A percentile compares a stretch with the other conserved stretches of the same genome.
These are phyloP conservation scores for Lasiosphaeriaceae sp. DNA, from an alignment of 495 filamentous ascomycete genomes.

Conservation along the genomic window DNA sequence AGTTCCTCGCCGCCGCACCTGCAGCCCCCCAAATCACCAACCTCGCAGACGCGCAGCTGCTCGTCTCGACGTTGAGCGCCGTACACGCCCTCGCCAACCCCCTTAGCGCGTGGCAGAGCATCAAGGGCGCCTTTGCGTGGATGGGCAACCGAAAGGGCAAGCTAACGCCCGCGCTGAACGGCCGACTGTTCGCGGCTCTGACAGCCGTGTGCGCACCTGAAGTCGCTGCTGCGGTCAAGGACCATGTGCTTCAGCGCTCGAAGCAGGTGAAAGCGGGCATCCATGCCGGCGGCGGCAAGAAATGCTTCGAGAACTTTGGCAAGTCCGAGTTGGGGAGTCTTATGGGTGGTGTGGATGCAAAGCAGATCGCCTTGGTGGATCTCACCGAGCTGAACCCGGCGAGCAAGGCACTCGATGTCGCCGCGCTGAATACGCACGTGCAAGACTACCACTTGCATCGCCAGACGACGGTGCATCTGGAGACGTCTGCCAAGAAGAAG, in stretches of 20 bases:
- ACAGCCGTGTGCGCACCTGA: background rate
- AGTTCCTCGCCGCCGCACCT: constrained; percentile 3
- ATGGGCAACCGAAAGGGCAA: constrained; percentile 9
- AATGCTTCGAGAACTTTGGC: constrained; percentile 3
- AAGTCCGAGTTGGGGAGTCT: constrained; percentile 1
- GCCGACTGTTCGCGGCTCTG: background rate
- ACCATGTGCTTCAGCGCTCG: constrained; percentile 1
- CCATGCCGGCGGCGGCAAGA: background rate
- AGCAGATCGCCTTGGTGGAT: background rate
- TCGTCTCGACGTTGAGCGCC: constrained; percentile 4
- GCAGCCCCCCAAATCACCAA: background rate
- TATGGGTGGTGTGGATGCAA: background rate
- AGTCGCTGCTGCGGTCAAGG: background rate
- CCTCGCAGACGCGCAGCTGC: constrained; percentile 3
- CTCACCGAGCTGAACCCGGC: background rate
- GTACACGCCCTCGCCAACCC: background rate
- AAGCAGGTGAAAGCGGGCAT: constrained; percentile 7
- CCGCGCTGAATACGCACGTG: background rate
- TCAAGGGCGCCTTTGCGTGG: too few species aligned
- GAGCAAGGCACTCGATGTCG: background rate
- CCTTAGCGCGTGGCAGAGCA: too few species aligned
- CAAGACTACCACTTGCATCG: background rate
- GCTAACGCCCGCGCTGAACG: constrained; percentile 8
- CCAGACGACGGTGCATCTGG: background rate
- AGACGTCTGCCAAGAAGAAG: too few species aligned